Base-by-base conservation (phyloP, 1,284 basidiomycete species). In the Schizophyllum amplum region DNA sequence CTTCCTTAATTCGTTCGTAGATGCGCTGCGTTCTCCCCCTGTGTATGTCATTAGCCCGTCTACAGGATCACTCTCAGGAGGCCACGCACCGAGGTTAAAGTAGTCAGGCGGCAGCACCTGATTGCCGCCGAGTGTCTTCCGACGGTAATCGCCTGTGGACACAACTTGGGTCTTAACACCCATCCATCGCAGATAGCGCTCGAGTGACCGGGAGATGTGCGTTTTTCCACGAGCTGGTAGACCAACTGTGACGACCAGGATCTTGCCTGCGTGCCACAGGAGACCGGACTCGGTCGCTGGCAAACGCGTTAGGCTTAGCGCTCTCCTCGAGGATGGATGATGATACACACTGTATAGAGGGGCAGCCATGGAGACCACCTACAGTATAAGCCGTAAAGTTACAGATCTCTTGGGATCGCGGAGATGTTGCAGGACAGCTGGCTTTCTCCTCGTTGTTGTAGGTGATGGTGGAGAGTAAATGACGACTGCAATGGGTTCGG, bases 151-250 rank as follows among this genome's bases (percentile, higher is more conserved):
- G 23, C 97, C 97, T 4, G 99, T 78, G 1, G 92, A 95, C 58
- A 98, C 88, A 53, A 98, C 96, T 58, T 89, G 83, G 0, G 93
- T 96, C 72, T 96, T 97, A 61, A 99, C 92, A 48, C 97, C 96
- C 67, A 95, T 90, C 97, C 97, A 99, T 66, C 93, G 82, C 1
- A 99, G 82, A 72, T 99, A 99, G 23, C 97, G 86, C 69, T 99
- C 95, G 25, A 99, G 81, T 20, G 96, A 88, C 55, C 96, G 84
- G 1, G 94, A 95, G 57, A 99, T 91, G 71, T 99, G 97, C 0
- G 95, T 98, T 75, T 98, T 98, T 51, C 95, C 95, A 55, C 95
- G 83, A 4, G 92, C 93, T 24, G 94, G 95, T 1, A 98, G 79
- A 17, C 94, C 95, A 60, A 98, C 90, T 13, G 94, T 92, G 57